A percentile compares a stretch with the other conserved stretches of the same genome.
phyloP scores from a whole-genome alignment of 306 rosid genomes.

The Vicia villosa region DNA sequence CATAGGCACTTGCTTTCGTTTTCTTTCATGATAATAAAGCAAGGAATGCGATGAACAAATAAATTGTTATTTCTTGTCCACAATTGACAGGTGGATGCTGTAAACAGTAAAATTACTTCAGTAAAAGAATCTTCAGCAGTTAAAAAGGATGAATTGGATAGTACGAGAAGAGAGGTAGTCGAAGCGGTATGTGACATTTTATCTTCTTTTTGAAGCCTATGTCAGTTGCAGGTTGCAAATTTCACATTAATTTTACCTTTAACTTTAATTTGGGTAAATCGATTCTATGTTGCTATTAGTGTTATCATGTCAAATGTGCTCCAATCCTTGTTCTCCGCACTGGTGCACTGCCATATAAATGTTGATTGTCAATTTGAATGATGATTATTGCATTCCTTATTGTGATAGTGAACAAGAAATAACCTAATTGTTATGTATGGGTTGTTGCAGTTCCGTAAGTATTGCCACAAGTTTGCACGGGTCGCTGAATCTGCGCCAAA shows the following conservation, averaged over 20 bases:
- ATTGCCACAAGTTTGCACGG: slow-evolving; percentile 26
- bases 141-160: slow-evolving; percentile 48
- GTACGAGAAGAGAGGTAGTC: slow-evolving; percentile 52
- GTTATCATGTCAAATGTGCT: not conserved
- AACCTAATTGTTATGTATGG: slow-evolving; percentile 2
- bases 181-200: slow-evolving; percentile 55
- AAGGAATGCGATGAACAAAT: slow-evolving; percentile 4
- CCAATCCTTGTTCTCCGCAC: slow-evolving; percentile 4
- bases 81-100: slow-evolving; percentile 60
- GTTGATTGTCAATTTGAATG: slow-evolving; percentile 13
- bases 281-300: slow-evolving; percentile 3
- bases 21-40: not conserved
- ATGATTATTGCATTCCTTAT: slow-evolving; percentile 1
- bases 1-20: not conserved
- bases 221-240: slow-evolving; percentile 1
- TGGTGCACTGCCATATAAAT: not conserved
- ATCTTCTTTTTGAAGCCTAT: not conserved
- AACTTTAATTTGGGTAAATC: not conserved
- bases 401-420: slow-evolving; percentile 25
- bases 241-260: slow-evolving; percentile 1
- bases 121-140: slow-evolving; percentile 53
- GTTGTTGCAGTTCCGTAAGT: slow-evolving; percentile 40
- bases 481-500: slow-evolving; percentile 30
- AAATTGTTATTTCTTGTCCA: slow-evolving; percentile 32
- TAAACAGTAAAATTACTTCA: slow-evolving; percentile 45